A percentile compares a stretch with the other conserved stretches of the same genome.
Conservation (phyloP, 2,329 filamentous ascomycete species). For the Gnomoniopsis smithogilvyi region DNA sequence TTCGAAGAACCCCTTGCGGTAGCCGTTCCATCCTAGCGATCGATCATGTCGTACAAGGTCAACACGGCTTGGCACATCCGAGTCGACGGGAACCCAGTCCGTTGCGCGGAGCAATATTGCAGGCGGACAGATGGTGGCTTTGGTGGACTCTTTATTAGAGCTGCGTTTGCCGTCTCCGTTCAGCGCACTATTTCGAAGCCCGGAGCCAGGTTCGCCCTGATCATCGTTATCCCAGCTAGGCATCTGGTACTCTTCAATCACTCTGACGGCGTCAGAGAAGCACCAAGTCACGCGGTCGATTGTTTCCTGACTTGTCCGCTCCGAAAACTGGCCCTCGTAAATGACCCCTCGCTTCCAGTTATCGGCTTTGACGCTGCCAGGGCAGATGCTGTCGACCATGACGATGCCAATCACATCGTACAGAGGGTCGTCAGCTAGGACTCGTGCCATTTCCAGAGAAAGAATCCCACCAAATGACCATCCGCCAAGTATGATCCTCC, state of each 20-base stretch:
- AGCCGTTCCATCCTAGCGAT: slow-evolving; percentile 47
- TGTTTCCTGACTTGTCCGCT: slow-evolving; percentile 27
- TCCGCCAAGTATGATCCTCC: slow-evolving; percentile 52
- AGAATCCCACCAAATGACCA: slow-evolving; percentile 55
- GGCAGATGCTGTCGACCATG: slow-evolving; percentile 49
- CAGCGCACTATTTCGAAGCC: background rate
- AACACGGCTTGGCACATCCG: slow-evolving; percentile 29
- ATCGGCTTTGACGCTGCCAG: slow-evolving; percentile 10
- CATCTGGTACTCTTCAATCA: slow-evolving; percentile 38
- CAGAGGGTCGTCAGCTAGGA: slow-evolving; percentile 33
- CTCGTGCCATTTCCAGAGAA: slow-evolving; percentile 46
- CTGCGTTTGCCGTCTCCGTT: no score
- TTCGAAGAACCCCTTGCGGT: slow-evolving; percentile 41
- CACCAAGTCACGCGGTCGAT: slow-evolving; percentile 30
- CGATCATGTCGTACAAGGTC: slow-evolving; percentile 41
- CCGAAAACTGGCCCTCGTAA: slow-evolving; percentile 25
- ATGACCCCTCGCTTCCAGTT: slow-evolving; percentile 22
- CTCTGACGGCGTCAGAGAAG: slow-evolving; percentile 39
- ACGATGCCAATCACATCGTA: slow-evolving; percentile 47
- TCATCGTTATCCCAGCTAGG: slow-evolving; percentile 32
- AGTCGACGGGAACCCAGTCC: slow-evolving; percentile 33
- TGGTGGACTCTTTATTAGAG: no score
- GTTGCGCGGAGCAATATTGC: slow-evolving; percentile 44
- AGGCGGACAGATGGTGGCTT: slow-evolving; percentile 29
- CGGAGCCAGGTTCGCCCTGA: background rate